These are phyloP conservation scores for Rutstroemia sp. DNA, from an alignment of 2,329 filamentous ascomycete species.

Conservation along the genomic window DNA sequence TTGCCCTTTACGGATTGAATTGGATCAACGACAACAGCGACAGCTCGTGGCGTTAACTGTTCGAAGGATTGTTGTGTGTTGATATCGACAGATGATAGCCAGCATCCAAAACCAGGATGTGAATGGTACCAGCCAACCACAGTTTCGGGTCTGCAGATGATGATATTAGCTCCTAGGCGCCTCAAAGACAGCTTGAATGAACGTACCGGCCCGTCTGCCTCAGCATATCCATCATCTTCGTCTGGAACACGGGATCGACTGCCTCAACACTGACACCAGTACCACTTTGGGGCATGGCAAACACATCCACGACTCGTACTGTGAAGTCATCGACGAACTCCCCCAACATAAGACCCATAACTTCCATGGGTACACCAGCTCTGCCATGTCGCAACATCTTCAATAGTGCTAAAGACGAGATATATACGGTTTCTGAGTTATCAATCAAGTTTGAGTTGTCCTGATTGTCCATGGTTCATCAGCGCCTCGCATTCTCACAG, in stretches of 20 bases:
- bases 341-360: conserved; percentile 98
- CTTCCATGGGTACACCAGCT: conserved; percentile 98
- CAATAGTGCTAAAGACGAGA: conserved; percentile 90
- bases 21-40: conserved; percentile 95
- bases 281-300: conserved; percentile 98
- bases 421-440: conserved; percentile 99
- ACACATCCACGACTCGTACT: conserved; percentile 95
- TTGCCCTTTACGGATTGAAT: conserved; percentile 99
- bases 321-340: conserved; percentile 99
- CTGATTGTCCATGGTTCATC: conserved; percentile 36
- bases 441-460: conserved; percentile 90
- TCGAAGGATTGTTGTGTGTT: conserved; percentile 99
- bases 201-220: conserved; percentile 83
- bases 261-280: conserved; percentile 98
- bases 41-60: conserved; percentile 91
- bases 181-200: background rate
- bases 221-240: conserved; percentile 99
- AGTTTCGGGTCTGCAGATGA: conserved; percentile 67
- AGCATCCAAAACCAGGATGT: conserved; percentile 97
- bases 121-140: conserved; percentile 99
- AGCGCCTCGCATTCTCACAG: conserved; percentile 3
- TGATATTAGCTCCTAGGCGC: conserved; percentile 9
- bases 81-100: conserved; percentile 98
- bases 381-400: conserved; percentile 99
- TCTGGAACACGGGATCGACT: conserved; percentile 97